A percentile compares a stretch with the other conserved stretches of the same genome.
Conservation (phyloP, 371 early-diverging fungal genomes). For the Rhizomucor miehei region DNA sequence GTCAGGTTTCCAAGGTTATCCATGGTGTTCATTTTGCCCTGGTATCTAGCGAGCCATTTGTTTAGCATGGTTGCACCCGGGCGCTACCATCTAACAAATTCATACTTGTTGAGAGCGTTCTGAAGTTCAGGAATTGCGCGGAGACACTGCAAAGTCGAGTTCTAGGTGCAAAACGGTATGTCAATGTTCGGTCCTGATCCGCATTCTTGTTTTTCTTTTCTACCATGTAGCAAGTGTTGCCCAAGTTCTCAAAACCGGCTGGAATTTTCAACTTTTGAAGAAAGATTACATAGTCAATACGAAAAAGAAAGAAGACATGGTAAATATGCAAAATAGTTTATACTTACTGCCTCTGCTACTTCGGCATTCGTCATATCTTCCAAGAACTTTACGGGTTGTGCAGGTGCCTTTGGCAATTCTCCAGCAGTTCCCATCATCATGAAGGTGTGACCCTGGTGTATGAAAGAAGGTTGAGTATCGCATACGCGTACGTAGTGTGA, state of each 20-base stretch:
- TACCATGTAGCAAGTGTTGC: slow-evolving; percentile 99
- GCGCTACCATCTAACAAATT: not conserved
- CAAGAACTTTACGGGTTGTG: slow-evolving; percentile 69
- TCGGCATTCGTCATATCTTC: slow-evolving; percentile 93
- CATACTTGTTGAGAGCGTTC: slow-evolving; percentile 52
- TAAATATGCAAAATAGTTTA: not conserved
- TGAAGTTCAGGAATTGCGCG: slow-evolving; percentile 86
- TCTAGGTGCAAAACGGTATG: slow-evolving; percentile 39
- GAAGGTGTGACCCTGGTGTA: slow-evolving; percentile 60
- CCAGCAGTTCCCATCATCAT: slow-evolving; percentile 97
- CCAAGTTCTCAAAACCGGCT: slow-evolving; percentile 87
- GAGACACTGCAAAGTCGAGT: slow-evolving; percentile 95
- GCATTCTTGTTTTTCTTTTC: not conserved
- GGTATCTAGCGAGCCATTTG: slow-evolving; percentile 11
- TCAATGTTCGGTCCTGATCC: not conserved
- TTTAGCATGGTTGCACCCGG: not conserved
- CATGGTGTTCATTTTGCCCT: slow-evolving; percentile 29
- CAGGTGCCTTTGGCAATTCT: slow-evolving; percentile 78
- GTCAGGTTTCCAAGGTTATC: slow-evolving; percentile 64
- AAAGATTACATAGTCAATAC: not conserved
- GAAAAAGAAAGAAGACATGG: too few relatives aligned
- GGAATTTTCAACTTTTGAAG: slow-evolving; percentile 83
- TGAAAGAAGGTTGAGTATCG: not conserved
- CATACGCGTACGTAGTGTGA: not conserved
- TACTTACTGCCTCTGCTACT: slow-evolving; percentile 76